These are phyloP conservation scores for Hyaloscypha hepaticicola DNA, from an alignment of 495 filamentous ascomycete genomes.

Conservation along the genomic window DNA sequence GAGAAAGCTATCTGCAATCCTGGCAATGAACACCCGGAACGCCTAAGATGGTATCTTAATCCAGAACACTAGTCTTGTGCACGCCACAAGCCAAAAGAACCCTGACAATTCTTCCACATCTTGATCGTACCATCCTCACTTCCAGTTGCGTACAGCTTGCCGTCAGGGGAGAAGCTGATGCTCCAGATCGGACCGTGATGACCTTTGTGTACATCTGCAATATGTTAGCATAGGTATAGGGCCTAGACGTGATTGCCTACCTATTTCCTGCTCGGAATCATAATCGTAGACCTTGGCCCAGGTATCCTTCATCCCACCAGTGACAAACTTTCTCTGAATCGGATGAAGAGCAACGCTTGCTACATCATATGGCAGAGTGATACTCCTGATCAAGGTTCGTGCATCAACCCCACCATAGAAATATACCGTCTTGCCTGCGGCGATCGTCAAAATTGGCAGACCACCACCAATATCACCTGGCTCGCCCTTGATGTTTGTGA, in stretches of 20 bases:
- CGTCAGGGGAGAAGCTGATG: slow-evolving; percentile 88
- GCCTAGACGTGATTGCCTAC: slow-evolving; percentile 41
- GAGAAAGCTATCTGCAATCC: slow-evolving; percentile 1
- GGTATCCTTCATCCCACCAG: slow-evolving; percentile 83
- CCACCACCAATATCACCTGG: slow-evolving; percentile 52
- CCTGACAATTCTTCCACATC: slow-evolving; percentile 66
- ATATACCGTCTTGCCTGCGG: slow-evolving; percentile 87
- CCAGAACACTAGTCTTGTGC: slow-evolving; percentile 26
- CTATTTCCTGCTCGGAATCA: slow-evolving; percentile 73
- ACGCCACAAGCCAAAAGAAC: slow-evolving; percentile 53
- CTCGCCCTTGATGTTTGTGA: slow-evolving; percentile 54
- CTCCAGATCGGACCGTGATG: slow-evolving; percentile 98
- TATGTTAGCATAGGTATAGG: slow-evolving; percentile 30
- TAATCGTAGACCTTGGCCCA: slow-evolving; percentile 93
- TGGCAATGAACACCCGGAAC: slow-evolving; percentile 5
- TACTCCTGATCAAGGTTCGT: slow-evolving; percentile 70
- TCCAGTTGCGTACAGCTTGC: slow-evolving; percentile 91
- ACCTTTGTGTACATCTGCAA: slow-evolving; percentile 82
- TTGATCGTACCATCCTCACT: slow-evolving; percentile 98
- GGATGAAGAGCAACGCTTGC: slow-evolving; percentile 86
- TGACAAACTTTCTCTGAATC: slow-evolving; percentile 76
- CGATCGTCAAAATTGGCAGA: slow-evolving; percentile 58
- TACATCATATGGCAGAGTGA: slow-evolving; percentile 76
- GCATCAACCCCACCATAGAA: slow-evolving; percentile 81
- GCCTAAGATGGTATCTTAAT: slow-evolving; percentile 1